A percentile compares a stretch with the other conserved stretches of the same genome.
Conservation (phyloP, 2,329 filamentous ascomycete genomes). For the Neonectria coccinea region DNA sequence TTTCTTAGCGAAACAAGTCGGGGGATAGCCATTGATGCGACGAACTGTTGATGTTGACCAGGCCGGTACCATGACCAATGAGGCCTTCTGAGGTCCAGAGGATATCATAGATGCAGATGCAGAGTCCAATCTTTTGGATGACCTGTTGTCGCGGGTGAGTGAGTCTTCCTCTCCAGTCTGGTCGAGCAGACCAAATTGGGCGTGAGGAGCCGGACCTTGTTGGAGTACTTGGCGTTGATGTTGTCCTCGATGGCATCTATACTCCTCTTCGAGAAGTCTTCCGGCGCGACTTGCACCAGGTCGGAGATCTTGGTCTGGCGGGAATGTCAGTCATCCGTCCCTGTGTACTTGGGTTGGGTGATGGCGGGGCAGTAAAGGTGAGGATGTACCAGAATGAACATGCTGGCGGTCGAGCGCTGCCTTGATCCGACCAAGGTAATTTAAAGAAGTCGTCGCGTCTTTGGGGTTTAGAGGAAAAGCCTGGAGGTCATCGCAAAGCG, state of each 20-base stretch:
- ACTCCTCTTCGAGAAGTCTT: slow-evolving; percentile 87
- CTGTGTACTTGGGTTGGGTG: neutral
- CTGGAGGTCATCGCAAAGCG: slow-evolving; percentile 10
- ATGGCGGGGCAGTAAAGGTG: slow-evolving; percentile 13
- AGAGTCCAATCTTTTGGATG: slow-evolving; percentile 93
- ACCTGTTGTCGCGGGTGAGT: slow-evolving; percentile 60
- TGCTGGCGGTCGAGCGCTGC: slow-evolving; percentile 39
- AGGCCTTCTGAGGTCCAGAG: slow-evolving; percentile 90
- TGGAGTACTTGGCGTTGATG: slow-evolving; percentile 96
- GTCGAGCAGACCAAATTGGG: neutral
- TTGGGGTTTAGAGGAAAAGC: neutral
- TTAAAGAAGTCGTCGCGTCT: neutral
- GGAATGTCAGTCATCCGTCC: slow-evolving; percentile 28
- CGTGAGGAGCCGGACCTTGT: slow-evolving; percentile 70
- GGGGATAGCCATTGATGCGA: neutral
- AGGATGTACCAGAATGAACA: slow-evolving; percentile 64
- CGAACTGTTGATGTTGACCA: slow-evolving; percentile 93
- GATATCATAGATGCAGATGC: slow-evolving; percentile 92
- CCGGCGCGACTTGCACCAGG: slow-evolving; percentile 90
- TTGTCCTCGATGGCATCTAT: slow-evolving; percentile 92
- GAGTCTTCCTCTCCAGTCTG: slow-evolving; percentile 15
- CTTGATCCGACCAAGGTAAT: neutral
- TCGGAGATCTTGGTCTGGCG: slow-evolving; percentile 90
- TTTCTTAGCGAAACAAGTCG: slow-evolving; percentile 23
- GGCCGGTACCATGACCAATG: slow-evolving; percentile 90